Conservation (phyloP, 1,139 yeast genomes). For the Eremothecium gossypii region DNA sequence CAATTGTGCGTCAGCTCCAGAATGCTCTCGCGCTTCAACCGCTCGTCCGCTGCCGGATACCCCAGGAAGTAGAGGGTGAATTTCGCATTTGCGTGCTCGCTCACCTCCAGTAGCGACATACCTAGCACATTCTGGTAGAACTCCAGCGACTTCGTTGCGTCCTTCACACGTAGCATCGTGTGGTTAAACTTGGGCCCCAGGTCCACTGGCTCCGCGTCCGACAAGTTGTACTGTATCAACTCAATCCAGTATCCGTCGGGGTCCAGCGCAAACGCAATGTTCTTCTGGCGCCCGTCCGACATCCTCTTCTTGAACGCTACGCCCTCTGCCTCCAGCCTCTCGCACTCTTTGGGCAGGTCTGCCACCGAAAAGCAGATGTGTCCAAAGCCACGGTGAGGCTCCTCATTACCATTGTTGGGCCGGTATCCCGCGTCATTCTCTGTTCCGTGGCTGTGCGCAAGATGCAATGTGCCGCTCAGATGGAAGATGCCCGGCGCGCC, state of each 20-base stretch:
- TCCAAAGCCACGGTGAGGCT: slow-evolving; percentile 85
- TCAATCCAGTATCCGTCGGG: slow-evolving; percentile 98
- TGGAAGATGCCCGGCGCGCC: slow-evolving; percentile 30
- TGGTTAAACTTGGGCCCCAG: slow-evolving; percentile 60
- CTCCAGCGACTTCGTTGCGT: slow-evolving; percentile 61
- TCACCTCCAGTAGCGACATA: slow-evolving; percentile 54
- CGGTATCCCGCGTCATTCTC: slow-evolving; percentile 52
- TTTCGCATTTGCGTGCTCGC: slow-evolving; percentile 55
- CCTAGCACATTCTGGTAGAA: slow-evolving; percentile 78
- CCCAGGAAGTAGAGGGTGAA: slow-evolving; percentile 83
- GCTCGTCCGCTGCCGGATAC: slow-evolving; percentile 36
- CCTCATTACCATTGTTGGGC: slow-evolving; percentile 72
- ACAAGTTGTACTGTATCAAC: slow-evolving; percentile 51
- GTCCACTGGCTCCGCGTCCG: background rate
- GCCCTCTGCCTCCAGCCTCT: slow-evolving; percentile 43
- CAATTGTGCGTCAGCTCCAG: slow-evolving; percentile 89
- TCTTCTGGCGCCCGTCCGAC: slow-evolving; percentile 81
- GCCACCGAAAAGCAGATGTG: slow-evolving; percentile 86
- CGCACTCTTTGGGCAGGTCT: slow-evolving; percentile 58
- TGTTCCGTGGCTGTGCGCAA: slow-evolving; percentile 72
- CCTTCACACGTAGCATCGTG: slow-evolving; percentile 87
- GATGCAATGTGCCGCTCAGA: slow-evolving; percentile 72
- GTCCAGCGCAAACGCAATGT: slow-evolving; percentile 89
- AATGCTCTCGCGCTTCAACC: slow-evolving; percentile 45
- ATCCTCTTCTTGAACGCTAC: slow-evolving; percentile 76